Base-by-base conservation (phyloP, 441 rosid species). In the Pelargonium citronellum region DNA sequence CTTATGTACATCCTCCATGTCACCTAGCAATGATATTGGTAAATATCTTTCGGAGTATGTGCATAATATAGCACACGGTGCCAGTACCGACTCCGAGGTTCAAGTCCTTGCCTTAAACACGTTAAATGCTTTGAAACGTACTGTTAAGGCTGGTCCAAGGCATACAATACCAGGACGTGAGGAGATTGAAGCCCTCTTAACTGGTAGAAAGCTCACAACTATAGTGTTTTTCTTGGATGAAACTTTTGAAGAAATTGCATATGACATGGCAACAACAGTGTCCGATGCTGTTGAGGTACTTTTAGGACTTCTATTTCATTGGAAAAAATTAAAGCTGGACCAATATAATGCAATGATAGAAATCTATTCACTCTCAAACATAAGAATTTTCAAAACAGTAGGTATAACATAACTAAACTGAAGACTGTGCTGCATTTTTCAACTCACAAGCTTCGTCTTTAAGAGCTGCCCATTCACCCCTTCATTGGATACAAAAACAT, bases 201-300 rank as follows among this genome's bases (percentile, higher is more conserved):
- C 92, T 3, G 87, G 86, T 66, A 79, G 91, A 74, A 95, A 89
- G 85, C 92, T 95, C 49, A 95, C 97, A 13, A 92, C 98, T 62
- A 95, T 92, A 12, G 99, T 92, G 61, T 95, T 91, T 79, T 95
- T 95, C 81, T 76, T 95, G 78, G 98, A 92, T 79, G 99, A 92
- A 81, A 95, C 99, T 75, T 95, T 95, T 76, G 98, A 95, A 89
- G 99, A 95, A 80, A 95, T 95, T 37, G 82, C 91, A 2, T 92
- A 89, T 81, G 99, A 92, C 81, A 90, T 95, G 98, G 87, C 95
- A 76, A 90, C 98, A 34, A 90, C 99, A 47, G 95, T 90, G 61
- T 81, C 95, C 66, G 99, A 95, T 86, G 95, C 97, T 74, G 97
- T 95, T 67, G 97, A 92, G 99, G 99, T 95, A 87, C 73, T 69